Evolutionary conservation across 768 basidiomycete species (phyloP), one percentile per base, ranked within the genome.

Genomic region (Lyophyllum shimeji): DNA sequence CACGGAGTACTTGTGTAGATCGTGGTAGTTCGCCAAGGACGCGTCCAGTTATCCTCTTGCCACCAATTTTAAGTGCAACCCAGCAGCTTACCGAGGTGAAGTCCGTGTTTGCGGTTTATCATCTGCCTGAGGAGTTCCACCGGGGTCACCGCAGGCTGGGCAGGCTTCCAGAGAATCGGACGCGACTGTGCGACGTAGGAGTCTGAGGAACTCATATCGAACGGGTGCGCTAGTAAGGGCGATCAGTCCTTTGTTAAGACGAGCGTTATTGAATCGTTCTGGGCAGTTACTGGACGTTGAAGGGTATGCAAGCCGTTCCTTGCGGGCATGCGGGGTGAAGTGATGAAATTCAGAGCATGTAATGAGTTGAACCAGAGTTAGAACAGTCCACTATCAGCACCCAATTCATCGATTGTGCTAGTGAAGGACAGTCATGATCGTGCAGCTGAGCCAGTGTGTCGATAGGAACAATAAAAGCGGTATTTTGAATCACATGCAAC

Each of bases 1-100:
- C 9, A 88, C 77, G 7, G 89, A 90, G 65, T 89, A 89, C 55
- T 75, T 74, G 65, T 88, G 84, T 1, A 90, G 73, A 42, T 86
- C 86, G 62, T 84, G 74, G 59, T 83, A 89, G 63, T 85, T 74
- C 65, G 75, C 88, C 90, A 60, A 37, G 4, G 33, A 25, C 17
- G 31, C 40, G 48, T 52, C 50, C 39, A 40, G 9, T 40, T 15
- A 18, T 2, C 3, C 5, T 40, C 15, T 18, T 3, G 11, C 11
- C 44, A n/a, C n/a, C n/a, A n/a, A 13, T n/a, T 21, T 13, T 17
- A 18, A 18, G 23, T n/a, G n/a, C n/a, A n/a, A n/a, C n/a, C n/a
- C 34, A 52, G 44, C 9, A 18, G 45, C 50, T n/a, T 12, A 81
- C 81, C 67, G 39, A 90, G 75, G n/a, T 82, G 70, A 50, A 87